Base-by-base conservation (phyloP, 139 green algal genomes). In the Pycnococcus provasolii region DNA sequence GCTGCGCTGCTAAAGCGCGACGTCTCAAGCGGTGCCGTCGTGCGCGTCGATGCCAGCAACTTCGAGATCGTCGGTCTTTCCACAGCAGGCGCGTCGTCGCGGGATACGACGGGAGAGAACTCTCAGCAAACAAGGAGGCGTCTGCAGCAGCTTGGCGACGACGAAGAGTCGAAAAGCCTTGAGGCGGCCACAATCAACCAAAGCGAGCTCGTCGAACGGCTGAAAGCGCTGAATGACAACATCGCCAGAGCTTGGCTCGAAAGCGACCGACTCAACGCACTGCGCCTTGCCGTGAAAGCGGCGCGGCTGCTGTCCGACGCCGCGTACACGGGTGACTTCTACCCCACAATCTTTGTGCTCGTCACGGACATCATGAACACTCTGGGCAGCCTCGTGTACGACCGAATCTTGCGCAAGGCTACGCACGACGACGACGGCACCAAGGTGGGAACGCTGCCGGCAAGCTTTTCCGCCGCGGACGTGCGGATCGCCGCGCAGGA, bases 301-400 rank as follows among this genome's bases (percentile, higher is more conserved):
- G n/a, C 40, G 45, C 4, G 53, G 26, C 13, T 46, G 37, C 60
- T 79, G 42, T 48, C 77, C n/a, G 43, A 3, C 8, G 69, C 73
- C 44, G 67, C 42, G 6, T 66, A 41, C 2, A 62, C 67, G 47
- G 72, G 63, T 2, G n/a, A 71, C 11, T 80, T 80, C 73, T 80
- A 80, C 46, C 74, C 74, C 6, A 59, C 73, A 4, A 43, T 80
- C 15, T 77, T 74, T 58, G 67, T 80, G 15, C 73, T 80, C 1
- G 74, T 78, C 42, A 79, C 64, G 5, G 73, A 81, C 6, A 45
- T 79, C 1, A 42, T 79, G 5, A 72, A 81, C 60, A 79, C 75
- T 1, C 37, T 81, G 3, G 75, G 75, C 11, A 37, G 53, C 41
- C 66, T 81, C 15, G 75, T 81, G 53, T 79, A 55, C 40, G 52